Percentiles rank a stretch among this genome's conserved stretches.
phyloP scores from a whole-genome alignment of 208 protist species.

The Trypanosoma vivax region DNA sequence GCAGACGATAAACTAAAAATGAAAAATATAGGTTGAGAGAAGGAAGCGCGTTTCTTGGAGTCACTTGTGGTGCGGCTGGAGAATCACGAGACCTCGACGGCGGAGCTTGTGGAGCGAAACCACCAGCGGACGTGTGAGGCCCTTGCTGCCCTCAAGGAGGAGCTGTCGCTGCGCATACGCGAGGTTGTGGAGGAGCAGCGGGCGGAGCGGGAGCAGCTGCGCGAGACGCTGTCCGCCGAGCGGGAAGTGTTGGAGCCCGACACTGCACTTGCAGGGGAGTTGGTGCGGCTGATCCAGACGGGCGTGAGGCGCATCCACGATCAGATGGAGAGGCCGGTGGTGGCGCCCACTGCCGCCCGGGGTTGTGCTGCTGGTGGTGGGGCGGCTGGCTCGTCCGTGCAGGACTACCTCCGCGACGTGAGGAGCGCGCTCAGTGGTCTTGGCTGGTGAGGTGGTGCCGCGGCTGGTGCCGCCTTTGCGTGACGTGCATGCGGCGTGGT shows the following conservation, averaged over 20 bases:
- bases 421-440: slow-evolving; percentile 10
- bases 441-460: slow-evolving; percentile 16
- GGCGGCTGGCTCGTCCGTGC: not conserved
- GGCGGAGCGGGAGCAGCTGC: slow-evolving; percentile 12
- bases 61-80: slow-evolving; percentile 41
- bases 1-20: too few relatives aligned
- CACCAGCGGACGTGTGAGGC: slow-evolving; percentile 41
- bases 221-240: not conserved
- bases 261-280: slow-evolving; percentile 29
- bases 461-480: not conserved
- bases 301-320: slow-evolving; percentile 44
- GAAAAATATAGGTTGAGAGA: too few relatives aligned
- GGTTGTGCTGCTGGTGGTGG: not conserved
- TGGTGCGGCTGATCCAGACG: slow-evolving; percentile 52
- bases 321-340: slow-evolving; percentile 16
- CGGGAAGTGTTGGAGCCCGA: slow-evolving; percentile 12
- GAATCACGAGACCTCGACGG: slow-evolving; percentile 38
- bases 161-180: slow-evolving; percentile 30
- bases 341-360: not conserved
- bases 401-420: slow-evolving; percentile 19
- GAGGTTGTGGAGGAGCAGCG: slow-evolving; percentile 27
- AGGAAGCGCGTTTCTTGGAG: slow-evolving; percentile 34
- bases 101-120: slow-evolving; percentile 41
- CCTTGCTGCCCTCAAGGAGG: slow-evolving; percentile 31
- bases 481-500: not conserved